Evolutionary conservation across 2,329 filamentous ascomycete species (phyloP).

Genomic region (Chrysoporthe deuterocubensis): DNA sequence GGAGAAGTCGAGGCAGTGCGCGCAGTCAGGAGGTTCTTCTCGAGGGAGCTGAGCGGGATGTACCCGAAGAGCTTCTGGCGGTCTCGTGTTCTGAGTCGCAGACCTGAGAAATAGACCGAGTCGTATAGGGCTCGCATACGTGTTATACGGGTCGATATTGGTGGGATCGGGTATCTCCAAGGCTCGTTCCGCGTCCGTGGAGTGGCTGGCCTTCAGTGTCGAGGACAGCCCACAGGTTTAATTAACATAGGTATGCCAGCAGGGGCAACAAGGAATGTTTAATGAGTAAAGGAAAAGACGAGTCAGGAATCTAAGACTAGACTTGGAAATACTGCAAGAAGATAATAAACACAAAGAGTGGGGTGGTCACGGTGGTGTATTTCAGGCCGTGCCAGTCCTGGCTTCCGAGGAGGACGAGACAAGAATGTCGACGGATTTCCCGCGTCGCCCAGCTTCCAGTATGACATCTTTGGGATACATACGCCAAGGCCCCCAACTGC

Average conservation of each 20-base stretch:
- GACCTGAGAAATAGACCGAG: neutral
- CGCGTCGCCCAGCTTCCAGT: neutral
- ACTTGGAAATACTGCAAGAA: neutral
- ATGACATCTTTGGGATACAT: constrained; percentile 7
- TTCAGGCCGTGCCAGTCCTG: no score
- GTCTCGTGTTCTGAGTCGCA: neutral
- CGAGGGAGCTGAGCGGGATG: neutral
- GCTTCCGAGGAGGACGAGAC: neutral
- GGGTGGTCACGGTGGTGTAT: neutral
- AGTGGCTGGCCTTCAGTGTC: neutral
- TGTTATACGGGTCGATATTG: neutral
- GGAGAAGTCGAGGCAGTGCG: neutral
- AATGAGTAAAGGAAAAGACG: neutral
- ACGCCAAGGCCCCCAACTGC: neutral
- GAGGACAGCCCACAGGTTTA: neutral
- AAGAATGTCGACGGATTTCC: neutral
- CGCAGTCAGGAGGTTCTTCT: neutral
- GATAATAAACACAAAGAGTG: neutral
- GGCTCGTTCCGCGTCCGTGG: neutral
- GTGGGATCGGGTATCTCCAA: neutral
- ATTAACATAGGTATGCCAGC: neutral
- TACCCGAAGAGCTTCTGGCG: neutral
- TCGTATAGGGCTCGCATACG: neutral
- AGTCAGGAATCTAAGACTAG: neutral
- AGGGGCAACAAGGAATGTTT: neutral